Base-by-base conservation (phyloP, 768 basidiomycete species). In the Pisolithus orientalis region DNA sequence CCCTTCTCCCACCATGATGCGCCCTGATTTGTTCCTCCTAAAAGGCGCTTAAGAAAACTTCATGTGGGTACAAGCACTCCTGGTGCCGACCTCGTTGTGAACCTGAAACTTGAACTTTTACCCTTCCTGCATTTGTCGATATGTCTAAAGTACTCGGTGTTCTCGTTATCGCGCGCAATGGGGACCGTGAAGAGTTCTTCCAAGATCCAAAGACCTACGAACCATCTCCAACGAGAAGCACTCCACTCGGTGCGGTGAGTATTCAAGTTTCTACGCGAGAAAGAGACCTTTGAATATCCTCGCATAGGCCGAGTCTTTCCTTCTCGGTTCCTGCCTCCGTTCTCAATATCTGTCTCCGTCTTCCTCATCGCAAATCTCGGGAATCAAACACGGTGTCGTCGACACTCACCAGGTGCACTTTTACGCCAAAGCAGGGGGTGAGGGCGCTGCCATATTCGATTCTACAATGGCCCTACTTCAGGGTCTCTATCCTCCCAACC, bases 391-490 rank as follows among this genome's bases (percentile, higher is more conserved):
- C 48, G 80, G 84, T 65, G 72, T 87, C 57, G 83, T 82, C 40
- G 75, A 85, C 72, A 82, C 83, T 66, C 74, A 69, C 58, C 77
- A 86, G 67, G 73, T 89, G 56, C 80, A 82, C 57, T 78, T 84
- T 44, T 82, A 80, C 55, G 84, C 84, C 62, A 88, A 90, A 70
- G 81, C 81, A 50, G 86, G 86, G 42, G 87, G 90, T 64, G 46
- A 47, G 32, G 87, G 87, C 51, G 74, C 78, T 40, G 54, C 40
- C 17, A 54, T 59, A 42, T 43, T 59, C 14, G 49, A 53, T 37
- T 59, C 58, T 13, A 44, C 47, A 8, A 43, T 37, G 37, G 54
- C 51, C 17, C 52, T 60, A 8, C 49, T 58, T 25, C 54, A 56
- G 42, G 59, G 59, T 27, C 52, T 57, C 11, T 57, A 47, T 11